Evolutionary conservation across 2,329 filamentous ascomycete genomes (phyloP), one percentile per base, ranked within the genome.

Genomic region (Clonostachys solani): DNA sequence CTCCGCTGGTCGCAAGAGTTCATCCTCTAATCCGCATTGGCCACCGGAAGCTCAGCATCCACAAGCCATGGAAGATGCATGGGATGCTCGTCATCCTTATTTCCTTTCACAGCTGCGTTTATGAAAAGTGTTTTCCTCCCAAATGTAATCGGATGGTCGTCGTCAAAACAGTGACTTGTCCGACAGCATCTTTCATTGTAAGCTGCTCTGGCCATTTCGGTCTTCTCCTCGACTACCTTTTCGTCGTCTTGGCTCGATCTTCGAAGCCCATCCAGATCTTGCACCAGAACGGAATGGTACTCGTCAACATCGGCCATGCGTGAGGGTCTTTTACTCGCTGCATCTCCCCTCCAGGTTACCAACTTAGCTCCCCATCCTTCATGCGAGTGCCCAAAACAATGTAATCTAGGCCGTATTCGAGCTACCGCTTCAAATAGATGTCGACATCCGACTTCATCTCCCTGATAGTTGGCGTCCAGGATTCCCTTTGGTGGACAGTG

Each of bases 21-120:
- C 23, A 29, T 29, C 23, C 23, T 29, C 23, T 29, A 29, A 29
- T 29, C 23, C 23, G 23, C 23, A 29, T 38, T 38, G 36, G 36
- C 36, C 15, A 38, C 6, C 15, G 53, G 57, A 35, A 82, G 60
- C 19, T 74, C 67, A 8, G 81, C 49, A 10, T 80, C 71, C 6
- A 83, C 59, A 4, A 82, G 16, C 76, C 77, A 84, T 1, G 77
- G 73, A n/a, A 71, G 57, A 40, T 84, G 76, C 12, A 60, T 54
- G 10, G 69, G 65, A n/a, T 58, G 48, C n/a, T 73, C 67, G 7
- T 60, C 54, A 73, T 80, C 47, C 69, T 86, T 54, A 75, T 76
- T 19, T 3, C 52, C 65, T 52, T 73, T 55, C 18, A 81, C 70
- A 0, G 78, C 66, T 1, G 77, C 78, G 56, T 83, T 83, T 9